These are phyloP conservation scores for Urtica urens DNA, from an alignment of 306 rosid species.

Conservation along the genomic window DNA sequence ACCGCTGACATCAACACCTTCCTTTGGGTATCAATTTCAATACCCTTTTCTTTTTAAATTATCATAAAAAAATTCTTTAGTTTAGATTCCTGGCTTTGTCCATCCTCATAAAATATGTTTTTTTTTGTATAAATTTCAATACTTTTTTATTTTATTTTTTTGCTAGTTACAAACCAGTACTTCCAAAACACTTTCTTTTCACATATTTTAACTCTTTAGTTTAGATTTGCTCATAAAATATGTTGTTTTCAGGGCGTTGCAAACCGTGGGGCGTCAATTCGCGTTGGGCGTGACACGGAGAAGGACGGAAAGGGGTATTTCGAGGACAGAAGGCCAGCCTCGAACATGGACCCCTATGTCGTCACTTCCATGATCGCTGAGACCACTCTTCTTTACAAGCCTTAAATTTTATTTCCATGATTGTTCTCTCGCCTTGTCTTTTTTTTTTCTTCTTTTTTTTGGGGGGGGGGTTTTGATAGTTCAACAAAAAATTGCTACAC, in stretches of 20 bases:
- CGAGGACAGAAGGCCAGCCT: slow-evolving; percentile 93
- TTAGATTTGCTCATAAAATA: too few species aligned
- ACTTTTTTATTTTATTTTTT: not conserved
- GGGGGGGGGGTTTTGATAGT: too few species aligned
- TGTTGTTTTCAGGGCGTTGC: slow-evolving; percentile 81
- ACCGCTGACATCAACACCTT: slow-evolving; percentile 79
- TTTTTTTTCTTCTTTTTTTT: too few species aligned
- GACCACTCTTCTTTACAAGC: slow-evolving; percentile 77
- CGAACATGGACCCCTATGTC: slow-evolving; percentile 97
- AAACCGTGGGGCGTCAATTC: slow-evolving; percentile 87
- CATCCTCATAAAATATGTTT: too few species aligned
- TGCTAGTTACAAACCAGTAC: too few species aligned
- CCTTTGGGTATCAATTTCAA: slow-evolving; percentile 87
- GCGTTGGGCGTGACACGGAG: slow-evolving; percentile 98
- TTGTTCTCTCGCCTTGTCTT: not conserved
- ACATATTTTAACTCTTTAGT: too few species aligned
- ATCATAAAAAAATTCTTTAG: too few species aligned
- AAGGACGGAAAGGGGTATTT: slow-evolving; percentile 83
- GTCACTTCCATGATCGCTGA: slow-evolving; percentile 93
- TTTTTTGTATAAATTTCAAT: not conserved
- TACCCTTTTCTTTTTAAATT: not conserved
- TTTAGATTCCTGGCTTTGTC: too few species aligned
- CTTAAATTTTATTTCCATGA: too few species aligned
- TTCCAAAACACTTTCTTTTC: too few species aligned
- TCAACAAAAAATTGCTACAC: too few species aligned